Base-by-base conservation (phyloP, 2,329 filamentous ascomycete species). In the Colletotrichum camelliae region DNA sequence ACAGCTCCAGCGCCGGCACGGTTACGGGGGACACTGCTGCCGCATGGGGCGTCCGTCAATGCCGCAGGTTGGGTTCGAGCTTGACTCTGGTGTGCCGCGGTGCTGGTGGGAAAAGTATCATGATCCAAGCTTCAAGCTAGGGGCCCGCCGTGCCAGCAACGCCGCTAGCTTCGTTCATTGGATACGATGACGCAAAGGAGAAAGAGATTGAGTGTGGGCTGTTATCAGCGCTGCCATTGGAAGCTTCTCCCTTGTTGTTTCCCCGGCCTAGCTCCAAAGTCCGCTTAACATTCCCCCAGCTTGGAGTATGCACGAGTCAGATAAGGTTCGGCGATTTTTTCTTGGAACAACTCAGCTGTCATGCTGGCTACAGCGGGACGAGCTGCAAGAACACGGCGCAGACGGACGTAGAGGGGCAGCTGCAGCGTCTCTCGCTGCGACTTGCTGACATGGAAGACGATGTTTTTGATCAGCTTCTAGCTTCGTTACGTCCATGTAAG, bases 101-200 rank as follows among this genome's bases (percentile, higher is more conserved):
- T 33, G 18, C 18, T 21, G 58, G 29, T 61, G 58, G 58, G 7
- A 67, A 39, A 68, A 62, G 67, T 35, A 18, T 39, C 21, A 12
- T 71, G 67, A 62, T 57, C 33, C 67, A 21, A 43, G 21, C 35
- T 21, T 24, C 31, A 37, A 64, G 60, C 33, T 43, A 39, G 35
- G 35, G 61, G 61, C 37, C 37, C 43, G 55, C 55, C 16, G 55
- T 6, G 21, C 55, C 24, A 58, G 55, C 21, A 3, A 29, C 24
- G 33, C 64, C 52, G 35, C 67, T 35, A 60, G 43, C 43, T 48
- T 24, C 18, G 7, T 10, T 55, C 18, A 35, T 27, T 60, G 29
- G 58, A 9, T 21, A 52, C 33, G 29, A 72, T 72, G 72, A 75
- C 72, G 68, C 72, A 72, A 55, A 55, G 21, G 62, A 67, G 24